Conservation (phyloP, 192 early-diverging fungal genomes). For the Geranomyces variabilis region DNA sequence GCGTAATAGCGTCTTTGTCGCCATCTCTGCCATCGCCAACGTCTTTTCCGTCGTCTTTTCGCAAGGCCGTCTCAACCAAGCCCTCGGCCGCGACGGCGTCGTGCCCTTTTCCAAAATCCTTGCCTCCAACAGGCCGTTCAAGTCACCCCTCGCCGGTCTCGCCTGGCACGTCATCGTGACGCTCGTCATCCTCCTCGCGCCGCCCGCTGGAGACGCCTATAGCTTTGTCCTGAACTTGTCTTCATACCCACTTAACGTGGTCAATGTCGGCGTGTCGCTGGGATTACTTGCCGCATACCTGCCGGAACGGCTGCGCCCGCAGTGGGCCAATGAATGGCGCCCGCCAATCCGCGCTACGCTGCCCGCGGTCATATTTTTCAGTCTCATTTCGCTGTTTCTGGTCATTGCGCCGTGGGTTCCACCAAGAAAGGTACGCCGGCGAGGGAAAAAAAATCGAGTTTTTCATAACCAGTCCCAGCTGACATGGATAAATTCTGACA, state of each 20-base stretch:
- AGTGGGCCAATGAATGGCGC: slow-evolving; percentile 37
- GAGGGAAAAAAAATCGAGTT: no score
- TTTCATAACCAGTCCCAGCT: no score
- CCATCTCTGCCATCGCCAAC: slow-evolving; percentile 17
- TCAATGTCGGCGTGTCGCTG: slow-evolving; percentile 59
- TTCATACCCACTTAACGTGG: slow-evolving; percentile 65
- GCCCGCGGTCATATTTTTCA: slow-evolving; percentile 50
- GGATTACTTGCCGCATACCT: slow-evolving; percentile 49
- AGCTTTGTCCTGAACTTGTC: slow-evolving; percentile 63
- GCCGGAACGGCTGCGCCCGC: slow-evolving; percentile 38
- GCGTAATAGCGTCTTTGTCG: slow-evolving; percentile 36
- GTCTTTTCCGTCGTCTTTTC: slow-evolving; percentile 30
- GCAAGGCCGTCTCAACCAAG: slow-evolving; percentile 31
- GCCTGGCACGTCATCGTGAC: slow-evolving; percentile 17
- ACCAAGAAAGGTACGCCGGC: background rate
- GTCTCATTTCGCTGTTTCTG: slow-evolving; percentile 9
- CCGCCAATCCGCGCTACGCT: slow-evolving; percentile 57
- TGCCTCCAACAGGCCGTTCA: slow-evolving; percentile 28
- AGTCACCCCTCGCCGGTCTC: slow-evolving; percentile 20
- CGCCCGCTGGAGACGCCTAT: slow-evolving; percentile 52
- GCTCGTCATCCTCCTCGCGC: slow-evolving; percentile 27
- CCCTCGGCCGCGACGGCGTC: slow-evolving; percentile 23
- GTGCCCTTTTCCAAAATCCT: slow-evolving; percentile 16
- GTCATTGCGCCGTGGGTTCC: slow-evolving; percentile 12
- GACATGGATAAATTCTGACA: no score